A percentile compares a stretch with the other conserved stretches of the same genome.
Conservation (phyloP, 116 monocot genomes). For the Zostera marina region DNA sequence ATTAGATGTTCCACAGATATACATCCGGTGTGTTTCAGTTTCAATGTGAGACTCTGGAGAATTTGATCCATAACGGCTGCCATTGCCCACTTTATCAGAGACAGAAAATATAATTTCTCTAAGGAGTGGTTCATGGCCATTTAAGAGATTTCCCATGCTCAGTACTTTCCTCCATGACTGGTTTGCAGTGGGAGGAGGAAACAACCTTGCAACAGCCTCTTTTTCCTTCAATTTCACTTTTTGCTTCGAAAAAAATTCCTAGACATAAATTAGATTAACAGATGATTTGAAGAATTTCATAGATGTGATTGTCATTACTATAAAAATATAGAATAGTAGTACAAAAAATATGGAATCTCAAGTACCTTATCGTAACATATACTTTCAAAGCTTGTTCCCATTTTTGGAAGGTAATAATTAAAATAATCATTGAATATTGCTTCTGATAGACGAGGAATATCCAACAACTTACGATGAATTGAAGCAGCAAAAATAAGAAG, state of each 20-base stretch:
- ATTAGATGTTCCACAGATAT: slow-evolving; percentile 78
- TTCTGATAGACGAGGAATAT: slow-evolving; percentile 53
- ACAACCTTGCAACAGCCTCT: slow-evolving; percentile 42
- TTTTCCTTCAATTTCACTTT: slow-evolving; percentile 43
- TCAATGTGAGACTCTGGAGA: slow-evolving; percentile 17
- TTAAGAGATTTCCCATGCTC: slow-evolving; percentile 98
- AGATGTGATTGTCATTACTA: not conserved
- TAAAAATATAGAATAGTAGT: not conserved
- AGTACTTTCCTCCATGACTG: slow-evolving; percentile 98
- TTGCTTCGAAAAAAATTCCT: slow-evolving; percentile 32
- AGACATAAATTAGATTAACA: not conserved
- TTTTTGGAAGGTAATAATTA: slow-evolving; percentile 77
- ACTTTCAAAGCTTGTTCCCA: slow-evolving; percentile 62
- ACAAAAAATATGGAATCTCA: not conserved
- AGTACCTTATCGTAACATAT: slow-evolving; percentile 76
- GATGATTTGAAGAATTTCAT: not conserved
- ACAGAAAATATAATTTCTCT: slow-evolving; percentile 82
- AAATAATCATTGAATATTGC: slow-evolving; percentile 68
- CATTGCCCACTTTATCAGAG: slow-evolving; percentile 18
- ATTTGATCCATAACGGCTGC: slow-evolving; percentile 44
- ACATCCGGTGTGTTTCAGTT: slow-evolving; percentile 81
- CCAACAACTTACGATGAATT: slow-evolving; percentile 47
- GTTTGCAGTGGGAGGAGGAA: slow-evolving; percentile 79
- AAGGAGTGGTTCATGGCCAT: slow-evolving; percentile 81
- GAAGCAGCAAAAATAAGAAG: slow-evolving; percentile 55